Conservation (phyloP, 257 asterid species). For the Coffea eugenioides region DNA sequence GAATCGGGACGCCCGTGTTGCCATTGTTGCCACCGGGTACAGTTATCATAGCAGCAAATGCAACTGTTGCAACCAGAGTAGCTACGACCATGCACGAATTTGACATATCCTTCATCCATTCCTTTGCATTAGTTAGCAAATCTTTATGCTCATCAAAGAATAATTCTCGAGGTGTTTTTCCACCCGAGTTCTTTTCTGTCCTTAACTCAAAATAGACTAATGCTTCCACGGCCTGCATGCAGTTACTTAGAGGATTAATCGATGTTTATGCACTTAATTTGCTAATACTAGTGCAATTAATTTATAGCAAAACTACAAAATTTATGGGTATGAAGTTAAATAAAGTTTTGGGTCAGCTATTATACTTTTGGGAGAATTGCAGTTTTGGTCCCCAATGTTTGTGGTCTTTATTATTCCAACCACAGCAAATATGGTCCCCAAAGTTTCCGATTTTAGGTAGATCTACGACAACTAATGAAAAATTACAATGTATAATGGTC, state of each 20-base stretch:
- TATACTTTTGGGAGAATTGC: too few species aligned
- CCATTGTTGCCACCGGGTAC: conserved; percentile 4
- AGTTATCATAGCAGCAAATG: conserved; percentile 8
- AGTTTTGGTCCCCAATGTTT: too few species aligned
- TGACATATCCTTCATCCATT: conserved; percentile 17
- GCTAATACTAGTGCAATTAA: not conserved
- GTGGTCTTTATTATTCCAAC: too few species aligned
- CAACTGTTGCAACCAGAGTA: not conserved
- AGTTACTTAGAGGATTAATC: too few species aligned
- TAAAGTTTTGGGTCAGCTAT: too few species aligned
- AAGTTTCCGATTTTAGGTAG: too few species aligned
- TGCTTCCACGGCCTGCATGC: conserved; percentile 12
- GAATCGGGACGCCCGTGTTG: not conserved
- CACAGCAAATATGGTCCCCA: too few species aligned
- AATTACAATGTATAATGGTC: too few species aligned
- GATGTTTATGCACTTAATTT: not conserved
- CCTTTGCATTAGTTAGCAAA: not conserved
- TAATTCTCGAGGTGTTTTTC: not conserved
- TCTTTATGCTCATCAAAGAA: not conserved
- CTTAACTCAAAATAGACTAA: not conserved
- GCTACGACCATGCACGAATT: conserved; percentile 16
- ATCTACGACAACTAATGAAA: too few species aligned
- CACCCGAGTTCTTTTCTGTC: not conserved
- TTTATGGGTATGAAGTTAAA: too few species aligned
- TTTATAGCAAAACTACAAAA: too few species aligned